Percentiles rank a stretch among this genome's conserved stretches.
Conservation (phyloP, 805 yeast species). For the Saccharomycopsis oosterbeekiorum region DNA sequence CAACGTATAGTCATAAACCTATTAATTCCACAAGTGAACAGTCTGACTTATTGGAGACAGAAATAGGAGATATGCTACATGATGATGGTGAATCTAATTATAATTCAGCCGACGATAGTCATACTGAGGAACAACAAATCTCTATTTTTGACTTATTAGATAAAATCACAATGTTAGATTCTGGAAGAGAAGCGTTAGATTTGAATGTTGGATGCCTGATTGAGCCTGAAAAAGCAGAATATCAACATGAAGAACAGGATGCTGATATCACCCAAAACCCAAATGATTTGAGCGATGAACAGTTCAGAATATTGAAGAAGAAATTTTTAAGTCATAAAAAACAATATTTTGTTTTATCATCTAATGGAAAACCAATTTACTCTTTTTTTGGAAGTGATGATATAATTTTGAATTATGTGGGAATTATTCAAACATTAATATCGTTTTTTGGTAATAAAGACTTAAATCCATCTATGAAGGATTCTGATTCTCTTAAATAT, state of each 20-base stretch:
- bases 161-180: background rate
- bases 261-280: background rate
- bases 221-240: background rate
- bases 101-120: background rate
- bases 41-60: background rate
- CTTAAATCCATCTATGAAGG: conserved; percentile 14
- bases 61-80: background rate
- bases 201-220: background rate
- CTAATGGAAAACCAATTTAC: conserved; percentile 85
- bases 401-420: conserved; percentile 59
- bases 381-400: conserved; percentile 68
- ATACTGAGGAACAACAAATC: background rate
- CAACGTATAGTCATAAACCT: background rate
- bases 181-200: background rate
- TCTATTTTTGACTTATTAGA: conserved; percentile 5
- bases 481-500: conserved; percentile 32
- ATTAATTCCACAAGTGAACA: conserved; percentile 3
- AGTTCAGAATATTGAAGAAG: conserved; percentile 7
- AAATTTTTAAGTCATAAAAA: conserved; percentile 31
- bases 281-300: background rate
- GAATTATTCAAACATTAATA: conserved; percentile 70
- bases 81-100: background rate
- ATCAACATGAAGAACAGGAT: too few relatives aligned
- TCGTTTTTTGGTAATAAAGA: conserved; percentile 48
- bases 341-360: conserved; percentile 69